Base-by-base conservation (phyloP, 2,329 filamentous ascomycete species). In the Sphaerulina populicola region DNA sequence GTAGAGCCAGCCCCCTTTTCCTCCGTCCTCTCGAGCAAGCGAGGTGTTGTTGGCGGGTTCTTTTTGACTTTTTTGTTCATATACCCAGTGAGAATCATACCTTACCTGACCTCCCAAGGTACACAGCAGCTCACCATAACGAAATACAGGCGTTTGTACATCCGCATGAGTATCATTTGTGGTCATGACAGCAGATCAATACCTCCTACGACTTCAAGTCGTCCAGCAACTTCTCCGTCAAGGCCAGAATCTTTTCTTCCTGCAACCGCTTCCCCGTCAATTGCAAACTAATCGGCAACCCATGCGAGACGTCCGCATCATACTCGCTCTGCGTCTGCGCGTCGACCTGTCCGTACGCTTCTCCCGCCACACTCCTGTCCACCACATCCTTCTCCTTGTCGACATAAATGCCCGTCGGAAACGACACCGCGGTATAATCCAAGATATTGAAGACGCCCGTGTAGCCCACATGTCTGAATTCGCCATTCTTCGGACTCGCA, bases 391-490 rank as follows among this genome's bases (percentile, higher is more conserved):
- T 57, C 18, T 63, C 57, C 49, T 68, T 69, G 42, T 74, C 69
- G 6, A 64, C 72, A 15, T 48, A 51, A 0, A 72, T 48, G 0
- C 71, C 72, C 8, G 62, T 66, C 1, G 73, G 73, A 49, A 76
- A 75, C 0, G 71, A 73, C 2, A 71, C 66, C 0, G 70, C 66
- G 37, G 69, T 66, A 53, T 75, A 76, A 52, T 76, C 74, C 4
- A 75, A 62, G 5, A 75, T 65, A 44, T 76, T 76, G 53, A 67
- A 75, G 0, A 76, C 70, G n/a, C 63, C 60, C 4, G 64, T 67
- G 40, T 67, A 67, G 2, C 72, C 72, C 10, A 75, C 70, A 53
- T 72, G 67, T 53, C 68, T 69, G 60, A 74, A 73, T 4, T 70
- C 64, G 2, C 71, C 70, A 52, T 72, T 63, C 50, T 69, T 65